Base-by-base conservation (phyloP, 345 rosid genomes). In the Arabidopsis thaliana region DNA sequence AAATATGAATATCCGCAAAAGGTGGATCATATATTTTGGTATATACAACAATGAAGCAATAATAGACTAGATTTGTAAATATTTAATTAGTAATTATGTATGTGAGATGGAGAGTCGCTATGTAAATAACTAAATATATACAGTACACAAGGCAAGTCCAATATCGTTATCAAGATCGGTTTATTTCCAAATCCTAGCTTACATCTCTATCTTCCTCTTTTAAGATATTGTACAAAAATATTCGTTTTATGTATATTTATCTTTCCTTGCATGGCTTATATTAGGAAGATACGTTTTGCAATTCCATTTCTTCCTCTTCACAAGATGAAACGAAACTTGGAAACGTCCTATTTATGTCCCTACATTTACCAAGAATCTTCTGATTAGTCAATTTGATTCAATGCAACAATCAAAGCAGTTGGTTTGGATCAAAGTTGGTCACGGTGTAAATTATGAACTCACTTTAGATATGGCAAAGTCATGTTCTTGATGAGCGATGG, bases 381-480 rank as follows among this genome's bases (percentile, higher is more conserved):
- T 41, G 4, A 24, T 73, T 45, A 64, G 41, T 59, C 58, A 52
- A 20, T 63, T 49, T 61, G 49, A 22, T 62, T 61, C 52, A 36
- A 25, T 37, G 52, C 10, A 51, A 33, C 62, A 46, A 24, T 41
- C 28, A 63, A 53, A 74, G 22, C 4, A 10, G 49, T 23, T 20
- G 24, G 64, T 50, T 57, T 55, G 56, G 72, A 11, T 56, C 23
- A 46, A 61, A 45, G 48, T 30, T 73, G 20, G 56, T 37, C 38
- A 55, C 6, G 9, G 37, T 20, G 25, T 8, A 55, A 30, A 22
- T 6, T 45, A 45, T 48, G 52, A 48, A 25, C 87, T 87, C 59
- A 95, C 99, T 84, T 89, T 20, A 95, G 79, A 79, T 90, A 89
- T 0, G 99, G 97, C 28, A 95, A 85, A 28, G 97, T 91, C 97